Percentiles rank a stretch among this genome's conserved stretches.
Evolutionary conservation across 2,329 filamentous ascomycete genomes (phyloP).

Genomic region (Ophiostoma sp.): DNA sequence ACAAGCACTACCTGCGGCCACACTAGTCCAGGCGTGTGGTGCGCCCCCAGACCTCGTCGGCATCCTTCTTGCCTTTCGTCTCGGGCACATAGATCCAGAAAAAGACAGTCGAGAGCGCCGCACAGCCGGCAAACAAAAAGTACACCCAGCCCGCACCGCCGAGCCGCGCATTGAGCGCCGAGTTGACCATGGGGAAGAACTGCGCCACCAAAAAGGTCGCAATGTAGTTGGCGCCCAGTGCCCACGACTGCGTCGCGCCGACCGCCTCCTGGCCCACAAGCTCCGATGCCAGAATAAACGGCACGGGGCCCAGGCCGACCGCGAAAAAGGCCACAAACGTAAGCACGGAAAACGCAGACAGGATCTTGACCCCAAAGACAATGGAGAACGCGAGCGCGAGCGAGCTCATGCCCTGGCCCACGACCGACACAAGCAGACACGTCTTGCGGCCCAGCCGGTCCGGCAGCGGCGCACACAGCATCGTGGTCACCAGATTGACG

Average conservation of each 20-base stretch:
- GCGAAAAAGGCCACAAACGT: slow-evolving; percentile 87
- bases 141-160: slow-evolving; percentile 78
- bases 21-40: slow-evolving; percentile 47
- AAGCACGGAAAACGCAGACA: slow-evolving; percentile 77
- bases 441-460: slow-evolving; percentile 84
- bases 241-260: slow-evolving; percentile 84
- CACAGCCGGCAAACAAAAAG: slow-evolving; percentile 79
- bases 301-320: slow-evolving; percentile 84
- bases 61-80: slow-evolving; percentile 76
- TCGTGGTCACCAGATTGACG: slow-evolving; percentile 79
- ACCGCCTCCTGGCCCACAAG: slow-evolving; percentile 87
- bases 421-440: slow-evolving; percentile 74
- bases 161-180: slow-evolving; percentile 56
- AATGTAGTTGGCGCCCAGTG: slow-evolving; percentile 78
- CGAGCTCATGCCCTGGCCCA: slow-evolving; percentile 76
- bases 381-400: slow-evolving; percentile 77
- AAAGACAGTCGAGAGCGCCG: slow-evolving; percentile 63
- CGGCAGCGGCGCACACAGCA: slow-evolving; percentile 73
- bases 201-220: slow-evolving; percentile 90
- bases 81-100: slow-evolving; percentile 73
- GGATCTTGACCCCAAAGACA: slow-evolving; percentile 60
- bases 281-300: slow-evolving; percentile 89
- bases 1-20: neutral
- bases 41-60: slow-evolving; percentile 87
- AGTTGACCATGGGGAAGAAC: slow-evolving; percentile 86